Evolutionary conservation across 2,329 filamentous ascomycete species (phyloP), one percentile per base, ranked within the genome.

Genomic region (Chrysoporthe austroafricana): DNA sequence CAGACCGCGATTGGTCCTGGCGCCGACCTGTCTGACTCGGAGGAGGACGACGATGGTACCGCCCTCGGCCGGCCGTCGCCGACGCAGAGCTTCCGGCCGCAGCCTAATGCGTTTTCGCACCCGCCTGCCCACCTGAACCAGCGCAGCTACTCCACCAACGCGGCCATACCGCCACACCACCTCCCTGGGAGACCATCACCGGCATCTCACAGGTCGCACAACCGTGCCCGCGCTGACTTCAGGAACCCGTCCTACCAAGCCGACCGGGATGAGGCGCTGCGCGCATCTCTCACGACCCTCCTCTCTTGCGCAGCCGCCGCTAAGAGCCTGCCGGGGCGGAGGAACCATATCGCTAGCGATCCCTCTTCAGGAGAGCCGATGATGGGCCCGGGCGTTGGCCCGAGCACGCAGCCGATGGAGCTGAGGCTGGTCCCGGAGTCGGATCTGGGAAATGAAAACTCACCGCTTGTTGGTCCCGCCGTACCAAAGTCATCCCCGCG

Each of bases 281-380:
- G 96, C 44, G 94, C 96, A 26, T 97, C 93, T 61, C 85, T 99
- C n/a, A 97, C 94, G 0, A 98, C 96, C 0, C 85, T 99, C 14
- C 87, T 99, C 14, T 97, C 95, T n/a, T 97, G 93, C 74, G 95
- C 94, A 0, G 94, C 94, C 3, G 96, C 95, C 0, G 96, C 95
- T 1, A 88, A 96, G 56, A 91, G 91, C 4, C 83, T 96, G 18
- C 88, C 91, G 0, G 97, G 96, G 75, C 81, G 83, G 18, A 82
- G 83, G 61, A 82, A 84, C 62, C 74, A 76, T 48, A 73, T 75
- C 59, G 50, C 73, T 52, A 75, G 76, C 14, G 81, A 82, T 64
- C 73, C 76, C 14, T 72, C 76, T 62, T 67, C 73, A 58, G 68
- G 68, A 42, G 73, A 77, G 62, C 71, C 76, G 16, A 68, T 72